Evolutionary conservation across 768 basidiomycete species (phyloP), one percentile per base, ranked within the genome.

Genomic region (Roridomyces roridus): DNA sequence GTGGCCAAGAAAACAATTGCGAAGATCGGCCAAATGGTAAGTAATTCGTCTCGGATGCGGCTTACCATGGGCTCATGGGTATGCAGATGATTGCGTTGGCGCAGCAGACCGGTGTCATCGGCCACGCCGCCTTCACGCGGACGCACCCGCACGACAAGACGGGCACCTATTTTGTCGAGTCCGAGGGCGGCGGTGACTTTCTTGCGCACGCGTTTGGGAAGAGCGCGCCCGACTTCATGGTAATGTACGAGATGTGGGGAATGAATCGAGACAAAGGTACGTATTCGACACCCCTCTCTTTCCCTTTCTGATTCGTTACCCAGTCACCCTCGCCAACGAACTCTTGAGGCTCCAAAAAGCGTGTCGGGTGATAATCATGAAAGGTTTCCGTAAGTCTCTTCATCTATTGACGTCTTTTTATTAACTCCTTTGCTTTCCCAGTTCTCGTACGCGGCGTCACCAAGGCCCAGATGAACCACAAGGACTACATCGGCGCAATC

Each of bases 391-490:
- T 66, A 21, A 42, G 57, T 58, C 7, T 46, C 18, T 29, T 18
- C 28, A 3, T 46, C 9, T n/a, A 31, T 7, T 7, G 10, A 15
- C 31, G 31, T 12, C 1, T 5, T 17, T 18, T 25, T 18, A 6
- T 3, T 11, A 15, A 23, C 36, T 3, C 11, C 24, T 6, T 51
- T 44, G 18, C 7, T 34, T 17, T 47, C 36, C 26, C 25, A 65
- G 62, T 39, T 24, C 14, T n/a, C 0, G 37, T 59, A 14, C 37
- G 43, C 1, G 18, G 31, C 18, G 46, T 34, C 11, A 37, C 28
- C 7, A 52, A 53, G 4, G 41, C 46, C 1, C 29, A 15, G 5
- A 65, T 67, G 65, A 60, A 60, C 39, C 65, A 63, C 42, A 49
- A 31, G 1, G 57, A 50, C 40, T 67, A 67, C 24, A 29, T 62